phyloP scores from a whole-genome alignment of 1,139 yeast genomes.

The Pichia sp. region DNA sequence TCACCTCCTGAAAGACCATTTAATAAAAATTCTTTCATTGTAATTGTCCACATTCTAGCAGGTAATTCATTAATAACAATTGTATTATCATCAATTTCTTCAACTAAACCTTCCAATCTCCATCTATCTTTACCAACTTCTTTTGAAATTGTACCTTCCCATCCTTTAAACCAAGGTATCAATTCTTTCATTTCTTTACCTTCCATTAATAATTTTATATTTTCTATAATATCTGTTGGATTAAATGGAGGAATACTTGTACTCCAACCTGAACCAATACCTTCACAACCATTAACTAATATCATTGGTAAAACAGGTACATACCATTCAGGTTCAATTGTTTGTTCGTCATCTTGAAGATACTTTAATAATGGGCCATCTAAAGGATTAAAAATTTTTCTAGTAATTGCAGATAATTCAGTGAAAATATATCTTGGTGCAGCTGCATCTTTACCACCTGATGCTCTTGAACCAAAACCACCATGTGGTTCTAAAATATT shows the following conservation, averaged over 20 bases:
- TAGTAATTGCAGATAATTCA: constrained; percentile 68
- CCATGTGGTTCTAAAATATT: constrained; percentile 87
- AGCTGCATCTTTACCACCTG: constrained; percentile 98
- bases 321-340: constrained; percentile 96
- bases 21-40: constrained; percentile 76
- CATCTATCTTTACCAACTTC: constrained; percentile 55
- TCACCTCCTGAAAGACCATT: constrained; percentile 70
- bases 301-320: constrained; percentile 89
- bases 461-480: constrained; percentile 92
- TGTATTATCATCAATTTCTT: constrained; percentile 72
- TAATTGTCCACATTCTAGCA: constrained; percentile 85
- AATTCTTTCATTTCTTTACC: constrained; percentile 67
- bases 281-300: constrained; percentile 92
- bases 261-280: constrained; percentile 99
- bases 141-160: constrained; percentile 78
- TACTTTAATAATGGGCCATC: constrained; percentile 78
- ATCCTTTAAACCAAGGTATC: constrained; percentile 94
- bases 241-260: constrained; percentile 87
- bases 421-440: constrained; percentile 97
- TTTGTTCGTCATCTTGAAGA: constrained; percentile 86
- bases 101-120: constrained; percentile 72
- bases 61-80: constrained; percentile 92
- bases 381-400: constrained; percentile 66
- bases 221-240: constrained; percentile 74
- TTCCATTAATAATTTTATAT: constrained; percentile 65